phyloP scores from a whole-genome alignment of 768 basidiomycete genomes.

The Cyclocybe aegerita region DNA sequence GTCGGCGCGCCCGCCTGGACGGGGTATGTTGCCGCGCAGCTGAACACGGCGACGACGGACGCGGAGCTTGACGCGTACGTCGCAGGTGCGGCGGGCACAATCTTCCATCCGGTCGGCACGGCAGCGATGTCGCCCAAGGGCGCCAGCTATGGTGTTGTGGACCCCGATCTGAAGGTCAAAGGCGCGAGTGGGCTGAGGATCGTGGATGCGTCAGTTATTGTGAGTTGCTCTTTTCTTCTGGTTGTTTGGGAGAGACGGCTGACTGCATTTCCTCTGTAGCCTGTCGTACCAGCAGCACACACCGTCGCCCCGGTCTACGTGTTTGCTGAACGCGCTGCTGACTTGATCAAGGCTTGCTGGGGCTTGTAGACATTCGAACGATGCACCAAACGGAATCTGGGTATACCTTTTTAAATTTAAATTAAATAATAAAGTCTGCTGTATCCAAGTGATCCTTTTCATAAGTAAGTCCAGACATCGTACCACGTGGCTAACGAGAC shows the following conservation, averaged over 20 bases:
- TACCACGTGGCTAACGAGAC: too few species aligned
- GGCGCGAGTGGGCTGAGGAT: constrained; percentile 29
- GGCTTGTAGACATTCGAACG: neutral
- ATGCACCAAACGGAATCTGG: too few species aligned
- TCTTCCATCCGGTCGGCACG: constrained; percentile 30
- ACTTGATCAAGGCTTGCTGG: constrained; percentile 20
- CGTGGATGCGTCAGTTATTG: constrained; percentile 34
- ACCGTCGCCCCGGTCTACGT: constrained; percentile 30
- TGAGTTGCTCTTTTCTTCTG: constrained; percentile 5
- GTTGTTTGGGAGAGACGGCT: too few species aligned
- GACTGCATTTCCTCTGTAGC: constrained; percentile 5
- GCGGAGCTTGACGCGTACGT: constrained; percentile 22
- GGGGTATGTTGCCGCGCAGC: constrained; percentile 20
- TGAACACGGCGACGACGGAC: constrained; percentile 22
- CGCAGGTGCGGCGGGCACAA: constrained; percentile 12
- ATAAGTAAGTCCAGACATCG: too few species aligned
- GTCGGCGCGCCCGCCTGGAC: constrained; percentile 23
- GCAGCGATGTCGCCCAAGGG: constrained; percentile 25
- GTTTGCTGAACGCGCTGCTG: constrained; percentile 31
- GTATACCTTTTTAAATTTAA: too few species aligned
- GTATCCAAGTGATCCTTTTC: too few species aligned
- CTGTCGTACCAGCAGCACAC: constrained; percentile 25
- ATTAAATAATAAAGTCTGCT: too few species aligned
- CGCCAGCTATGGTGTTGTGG: constrained; percentile 28
- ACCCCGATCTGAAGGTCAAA: constrained; percentile 33